Conservation (phyloP, 495 filamentous ascomycete species). For the Penicillium taxi region DNA sequence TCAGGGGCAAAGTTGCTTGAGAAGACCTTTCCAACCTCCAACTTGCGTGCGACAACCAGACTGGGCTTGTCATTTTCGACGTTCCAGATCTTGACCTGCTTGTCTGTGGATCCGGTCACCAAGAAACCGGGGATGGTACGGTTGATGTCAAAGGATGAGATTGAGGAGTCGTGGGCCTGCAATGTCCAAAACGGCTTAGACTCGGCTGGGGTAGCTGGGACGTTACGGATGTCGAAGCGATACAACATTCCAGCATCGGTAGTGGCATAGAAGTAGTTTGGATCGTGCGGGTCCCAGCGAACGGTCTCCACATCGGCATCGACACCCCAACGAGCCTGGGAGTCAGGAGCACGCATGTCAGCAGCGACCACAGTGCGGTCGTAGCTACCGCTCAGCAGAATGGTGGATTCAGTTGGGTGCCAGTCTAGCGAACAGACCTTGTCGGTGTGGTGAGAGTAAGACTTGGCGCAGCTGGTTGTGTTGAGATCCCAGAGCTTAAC, state of each 20-base stretch:
- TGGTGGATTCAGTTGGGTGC: constrained; percentile 79
- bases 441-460: constrained; percentile 83
- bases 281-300: constrained; percentile 85
- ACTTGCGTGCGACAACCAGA: constrained; percentile 84
- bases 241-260: constrained; percentile 88
- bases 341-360: constrained; percentile 86
- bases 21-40: constrained; percentile 93
- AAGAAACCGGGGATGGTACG: constrained; percentile 81
- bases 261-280: constrained; percentile 87
- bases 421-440: constrained; percentile 94
- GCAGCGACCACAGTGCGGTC: constrained; percentile 85
- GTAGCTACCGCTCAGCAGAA: constrained; percentile 86
- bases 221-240: constrained; percentile 69
- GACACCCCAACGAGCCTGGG: constrained; percentile 77
- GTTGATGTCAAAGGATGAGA: constrained; percentile 96
- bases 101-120: constrained; percentile 85
- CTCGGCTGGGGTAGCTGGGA: constrained; percentile 57
- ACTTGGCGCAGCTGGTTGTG: constrained; percentile 85
- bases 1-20: constrained; percentile 85
- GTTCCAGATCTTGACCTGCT: constrained; percentile 95
- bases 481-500: constrained; percentile 97
- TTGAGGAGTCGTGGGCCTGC: constrained; percentile 87
- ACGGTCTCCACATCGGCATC: constrained; percentile 92
- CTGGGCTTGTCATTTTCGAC: constrained; percentile 63
- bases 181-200: constrained; percentile 87